Conservation (phyloP, 805 yeast species). For the Jamesozyma rosinii region DNA sequence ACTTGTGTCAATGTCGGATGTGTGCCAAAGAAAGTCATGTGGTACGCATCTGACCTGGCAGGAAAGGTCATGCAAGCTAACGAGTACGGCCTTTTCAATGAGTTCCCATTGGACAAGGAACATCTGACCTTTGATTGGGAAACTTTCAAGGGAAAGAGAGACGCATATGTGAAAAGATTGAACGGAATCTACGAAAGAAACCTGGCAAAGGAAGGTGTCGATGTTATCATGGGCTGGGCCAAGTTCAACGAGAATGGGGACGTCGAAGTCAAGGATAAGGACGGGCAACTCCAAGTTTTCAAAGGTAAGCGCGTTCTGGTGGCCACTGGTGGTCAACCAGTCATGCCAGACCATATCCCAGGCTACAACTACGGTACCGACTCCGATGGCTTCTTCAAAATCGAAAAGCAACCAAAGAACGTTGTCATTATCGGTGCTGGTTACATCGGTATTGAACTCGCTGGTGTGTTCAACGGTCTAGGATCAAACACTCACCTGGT, state of each 20-base stretch:
- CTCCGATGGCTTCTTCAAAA: slow-evolving; percentile 84
- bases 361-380: slow-evolving; percentile 79
- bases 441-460: slow-evolving; percentile 89
- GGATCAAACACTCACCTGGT: slow-evolving; percentile 81
- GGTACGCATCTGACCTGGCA: slow-evolving; percentile 93
- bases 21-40: slow-evolving; percentile 97
- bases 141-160: slow-evolving; percentile 74
- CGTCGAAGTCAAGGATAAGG: slow-evolving; percentile 68
- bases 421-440: slow-evolving; percentile 98
- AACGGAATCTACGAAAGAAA: slow-evolving; percentile 92
- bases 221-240: slow-evolving; percentile 79
- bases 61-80: slow-evolving; percentile 61
- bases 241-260: slow-evolving; percentile 58
- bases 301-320: slow-evolving; percentile 77
- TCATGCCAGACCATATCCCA: slow-evolving; percentile 53
- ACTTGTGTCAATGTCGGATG: slow-evolving; percentile 99
- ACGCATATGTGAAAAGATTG: slow-evolving; percentile 77
- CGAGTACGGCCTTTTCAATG: slow-evolving; percentile 72
- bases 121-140: slow-evolving; percentile 72
- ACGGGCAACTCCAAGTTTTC: slow-evolving; percentile 48
- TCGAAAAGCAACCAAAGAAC: slow-evolving; percentile 74
- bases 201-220: slow-evolving; percentile 81
- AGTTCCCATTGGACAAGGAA: slow-evolving; percentile 40
- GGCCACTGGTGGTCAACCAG: slow-evolving; percentile 89
- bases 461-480: slow-evolving; percentile 86